Conservation (phyloP, 2,329 filamentous ascomycete species). For the Verticillium nubilum region DNA sequence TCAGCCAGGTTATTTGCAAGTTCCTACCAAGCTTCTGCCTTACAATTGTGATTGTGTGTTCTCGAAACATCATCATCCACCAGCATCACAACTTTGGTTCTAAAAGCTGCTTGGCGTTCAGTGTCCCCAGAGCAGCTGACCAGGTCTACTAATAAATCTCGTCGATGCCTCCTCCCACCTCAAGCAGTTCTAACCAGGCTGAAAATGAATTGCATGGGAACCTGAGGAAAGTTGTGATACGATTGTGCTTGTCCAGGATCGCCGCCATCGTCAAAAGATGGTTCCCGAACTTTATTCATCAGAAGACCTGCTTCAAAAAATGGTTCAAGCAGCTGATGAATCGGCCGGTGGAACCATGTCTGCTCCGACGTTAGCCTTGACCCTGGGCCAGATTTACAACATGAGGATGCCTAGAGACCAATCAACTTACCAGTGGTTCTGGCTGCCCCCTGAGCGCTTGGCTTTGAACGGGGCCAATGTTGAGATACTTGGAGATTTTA, state of each 20-base stretch:
- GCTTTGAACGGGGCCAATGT: background rate
- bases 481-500: background rate
- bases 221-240: background rate
- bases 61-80: no score
- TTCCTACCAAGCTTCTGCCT: no score
- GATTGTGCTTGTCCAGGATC: background rate
- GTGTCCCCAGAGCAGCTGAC: no score
- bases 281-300: background rate
- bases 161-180: background rate
- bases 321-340: background rate
- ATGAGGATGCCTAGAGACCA: no score
- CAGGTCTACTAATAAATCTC: no score
- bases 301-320: background rate
- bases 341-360: background rate
- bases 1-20: no score
- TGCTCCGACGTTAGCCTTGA: background rate
- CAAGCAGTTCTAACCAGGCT: background rate
- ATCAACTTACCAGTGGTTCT: background rate
- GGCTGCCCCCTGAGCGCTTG: background rate
- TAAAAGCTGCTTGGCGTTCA: no score
- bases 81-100: no score
- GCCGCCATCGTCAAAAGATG: background rate
- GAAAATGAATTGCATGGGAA: background rate
- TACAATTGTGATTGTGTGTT: no score
- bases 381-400: no score